A percentile compares a stretch with the other conserved stretches of the same genome.
These are phyloP conservation scores for Clitopilus passeckerianus DNA, from an alignment of 768 basidiomycete genomes.

Conservation along the genomic window DNA sequence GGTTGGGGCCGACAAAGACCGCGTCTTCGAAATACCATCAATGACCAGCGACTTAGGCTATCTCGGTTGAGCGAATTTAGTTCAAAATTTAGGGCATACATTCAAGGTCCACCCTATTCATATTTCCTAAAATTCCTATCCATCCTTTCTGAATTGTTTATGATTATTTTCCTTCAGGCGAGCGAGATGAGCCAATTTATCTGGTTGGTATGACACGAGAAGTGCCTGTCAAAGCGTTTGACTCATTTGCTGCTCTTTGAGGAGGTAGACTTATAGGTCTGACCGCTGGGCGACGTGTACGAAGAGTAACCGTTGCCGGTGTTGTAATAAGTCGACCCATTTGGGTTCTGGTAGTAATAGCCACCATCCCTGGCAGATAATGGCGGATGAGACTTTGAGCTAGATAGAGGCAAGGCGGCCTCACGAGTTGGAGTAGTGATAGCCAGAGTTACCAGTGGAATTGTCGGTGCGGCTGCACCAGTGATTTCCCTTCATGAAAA, in stretches of 20 bases:
- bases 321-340: constrained; percentile 60
- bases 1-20: no score
- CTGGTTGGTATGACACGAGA: no score
- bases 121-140: no score
- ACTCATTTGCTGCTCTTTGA: constrained; percentile 3
- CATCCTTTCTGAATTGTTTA: no score
- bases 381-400: neutral
- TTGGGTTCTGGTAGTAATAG: constrained; percentile 60
- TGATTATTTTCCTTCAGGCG: no score
- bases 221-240: no score
- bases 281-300: constrained; percentile 44
- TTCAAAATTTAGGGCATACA: no score
- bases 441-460: constrained; percentile 31
- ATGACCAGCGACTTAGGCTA: no score
- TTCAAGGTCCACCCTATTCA: no score
- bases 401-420: constrained; percentile 9
- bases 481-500: constrained; percentile 47
- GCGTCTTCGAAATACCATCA: no score
- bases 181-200: no score
- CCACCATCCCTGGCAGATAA: constrained; percentile 37
- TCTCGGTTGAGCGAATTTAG: no score
- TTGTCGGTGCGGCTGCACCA: constrained; percentile 51
- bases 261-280: constrained; percentile 19
- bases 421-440: constrained; percentile 61
- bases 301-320: constrained; percentile 37